A percentile compares a stretch with the other conserved stretches of the same genome.
These are phyloP conservation scores for Pythium dissimile DNA, from an alignment of 352 stramenopile species.

Conservation along the genomic window DNA sequence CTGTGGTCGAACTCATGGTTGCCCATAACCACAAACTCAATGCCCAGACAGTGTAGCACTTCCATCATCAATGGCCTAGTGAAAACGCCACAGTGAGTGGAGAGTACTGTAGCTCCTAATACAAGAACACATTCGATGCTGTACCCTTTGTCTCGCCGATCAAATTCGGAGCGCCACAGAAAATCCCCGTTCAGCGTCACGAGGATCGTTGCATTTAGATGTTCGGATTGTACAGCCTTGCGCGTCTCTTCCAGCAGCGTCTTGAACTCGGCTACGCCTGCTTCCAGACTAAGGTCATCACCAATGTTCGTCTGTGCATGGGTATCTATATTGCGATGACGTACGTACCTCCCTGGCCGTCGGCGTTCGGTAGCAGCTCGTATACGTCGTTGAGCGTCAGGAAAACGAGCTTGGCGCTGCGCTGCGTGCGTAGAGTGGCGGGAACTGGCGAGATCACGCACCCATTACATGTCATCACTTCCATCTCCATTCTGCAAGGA, in stretches of 20 bases:
- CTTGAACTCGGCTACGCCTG: constrained; percentile 48
- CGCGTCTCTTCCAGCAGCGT: constrained; percentile 40
- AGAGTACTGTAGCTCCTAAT: too few relatives aligned
- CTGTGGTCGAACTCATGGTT: constrained; percentile 84
- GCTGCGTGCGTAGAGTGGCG: neutral
- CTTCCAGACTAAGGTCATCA: neutral
- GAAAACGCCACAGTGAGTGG: too few relatives aligned
- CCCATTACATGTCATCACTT: neutral
- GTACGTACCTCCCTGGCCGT: constrained; percentile 18
- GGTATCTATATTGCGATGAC: too few relatives aligned
- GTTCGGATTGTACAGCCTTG: constrained; percentile 7
- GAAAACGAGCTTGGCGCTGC: constrained; percentile 39
- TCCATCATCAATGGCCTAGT: constrained; percentile 63
- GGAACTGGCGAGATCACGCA: neutral
- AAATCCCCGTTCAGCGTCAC: constrained; percentile 76
- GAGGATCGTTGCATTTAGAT: constrained; percentile 33
- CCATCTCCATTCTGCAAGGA: neutral
- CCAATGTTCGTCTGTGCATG: too few relatives aligned
- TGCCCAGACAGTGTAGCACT: constrained; percentile 43
- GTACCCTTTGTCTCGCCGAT: constrained; percentile 69
- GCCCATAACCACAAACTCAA: constrained; percentile 68
- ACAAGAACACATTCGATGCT: neutral
- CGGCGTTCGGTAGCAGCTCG: constrained; percentile 44
- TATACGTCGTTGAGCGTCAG: constrained; percentile 77
- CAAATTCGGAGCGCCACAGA: constrained; percentile 59